Base-by-base conservation (phyloP, 208 protist species). In the Wallacemonas rigidus region DNA sequence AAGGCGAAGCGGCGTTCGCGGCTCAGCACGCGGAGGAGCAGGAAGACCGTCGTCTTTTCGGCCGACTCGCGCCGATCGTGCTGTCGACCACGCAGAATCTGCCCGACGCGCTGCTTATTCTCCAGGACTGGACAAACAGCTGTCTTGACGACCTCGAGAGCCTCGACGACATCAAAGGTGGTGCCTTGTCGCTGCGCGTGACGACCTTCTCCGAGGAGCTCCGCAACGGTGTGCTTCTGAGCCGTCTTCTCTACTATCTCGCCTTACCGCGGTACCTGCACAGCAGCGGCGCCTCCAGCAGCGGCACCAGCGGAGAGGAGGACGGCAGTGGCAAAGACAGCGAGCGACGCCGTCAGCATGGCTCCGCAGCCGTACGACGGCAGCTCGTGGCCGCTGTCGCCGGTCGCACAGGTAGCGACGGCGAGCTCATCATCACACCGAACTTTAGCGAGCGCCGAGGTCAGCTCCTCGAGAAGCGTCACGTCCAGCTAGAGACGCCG, bases 241-340 rank as follows among this genome's bases (percentile, higher is more conserved):
- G 90, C 63, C 88, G 92, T 0, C 77, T 97, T 60, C 81, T 97
- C 39, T 97, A 91, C 69, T 97, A 97, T 75, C 77, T 97, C 14
- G 88, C 92, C 38, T 74, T 97, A 8, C 92, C 92, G 11, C 87
- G 90, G 11, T 97, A 95, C 75, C 76, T 87, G 61, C 82, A 86
- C 57, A 81, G 80, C 62, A 79, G 72, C 43, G 60, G 43, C 39
- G 86, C 80, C 15, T 55, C 55, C 51, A 54, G 71, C 74, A 79
- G 75, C 53, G 53, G 53, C 36, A 83, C 76, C 35, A 67, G 64
- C 26, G 38, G 74, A 65, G 40, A 77, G 48, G 71, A 70, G 48
- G 51, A 74, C 72, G 9, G 65, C 71, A 36, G 71, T 74, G 26
- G 77, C 57, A 5, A 38, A 45, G 17, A 58, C 11, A 11, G 44